Evolutionary conservation across 2,329 filamentous ascomycete genomes (phyloP).

Genomic region (Microascus cirrosus): DNA sequence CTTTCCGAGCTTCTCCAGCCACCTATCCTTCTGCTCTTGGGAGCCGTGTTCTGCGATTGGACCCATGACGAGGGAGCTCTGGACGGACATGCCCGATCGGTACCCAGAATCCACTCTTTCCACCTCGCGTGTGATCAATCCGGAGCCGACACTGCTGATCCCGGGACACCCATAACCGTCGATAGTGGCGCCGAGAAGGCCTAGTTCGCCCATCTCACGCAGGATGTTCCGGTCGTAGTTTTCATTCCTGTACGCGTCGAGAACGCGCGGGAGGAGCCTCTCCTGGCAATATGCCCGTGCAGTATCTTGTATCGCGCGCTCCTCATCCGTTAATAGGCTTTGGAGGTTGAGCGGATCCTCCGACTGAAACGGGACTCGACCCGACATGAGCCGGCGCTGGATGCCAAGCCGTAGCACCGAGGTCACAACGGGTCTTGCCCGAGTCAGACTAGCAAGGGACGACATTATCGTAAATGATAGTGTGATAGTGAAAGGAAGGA

Average conservation of each 20-base stretch:
- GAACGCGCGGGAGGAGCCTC: constrained; percentile 69
- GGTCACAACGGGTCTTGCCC: neutral
- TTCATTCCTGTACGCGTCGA: constrained; percentile 77
- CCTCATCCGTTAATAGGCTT: constrained; percentile 77
- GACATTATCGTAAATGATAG: neutral
- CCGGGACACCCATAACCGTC: constrained; percentile 85
- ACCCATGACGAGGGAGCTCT: constrained; percentile 88
- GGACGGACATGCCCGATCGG: constrained; percentile 85
- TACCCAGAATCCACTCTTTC: constrained; percentile 88
- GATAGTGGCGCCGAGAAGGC: constrained; percentile 77
- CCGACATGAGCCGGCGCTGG: neutral
- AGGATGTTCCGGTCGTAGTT: constrained; percentile 77
- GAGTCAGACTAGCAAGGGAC: neutral
- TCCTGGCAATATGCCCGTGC: constrained; percentile 94
- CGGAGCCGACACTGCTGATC: constrained; percentile 74
- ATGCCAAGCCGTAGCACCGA: neutral
- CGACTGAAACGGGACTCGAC: constrained; percentile 60
- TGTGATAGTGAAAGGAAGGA: neutral
- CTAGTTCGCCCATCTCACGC: constrained; percentile 83
- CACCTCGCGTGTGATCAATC: constrained; percentile 83
- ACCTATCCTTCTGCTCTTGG: constrained; percentile 74
- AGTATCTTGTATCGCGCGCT: constrained; percentile 79
- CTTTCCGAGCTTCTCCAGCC: constrained; percentile 69
- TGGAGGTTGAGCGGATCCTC: constrained; percentile 72
- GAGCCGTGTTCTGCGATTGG: constrained; percentile 81